Evolutionary conservation across 1,284 basidiomycete genomes (phyloP), one percentile per base, ranked within the genome.

Genomic region (Puccinia horiana): DNA sequence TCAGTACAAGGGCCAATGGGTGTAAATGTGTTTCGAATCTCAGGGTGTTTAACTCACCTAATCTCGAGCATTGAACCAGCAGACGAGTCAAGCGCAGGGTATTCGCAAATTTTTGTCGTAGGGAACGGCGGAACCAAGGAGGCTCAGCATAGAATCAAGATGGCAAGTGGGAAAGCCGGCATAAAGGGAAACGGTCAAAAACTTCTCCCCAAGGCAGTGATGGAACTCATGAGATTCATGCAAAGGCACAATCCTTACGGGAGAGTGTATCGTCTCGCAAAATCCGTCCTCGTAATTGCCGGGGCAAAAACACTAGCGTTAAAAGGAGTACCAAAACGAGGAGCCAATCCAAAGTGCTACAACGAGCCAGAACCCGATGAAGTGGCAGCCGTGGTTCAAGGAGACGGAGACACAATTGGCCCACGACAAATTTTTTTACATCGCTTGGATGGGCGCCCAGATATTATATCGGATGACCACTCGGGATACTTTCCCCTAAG

Each of bases 161-260:
- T 29, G 4, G 65, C 26, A 67, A 26, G 9, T 26, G 37, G 65
- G 12, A 63, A 63, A 63, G 11, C 11, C 61, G 49, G 12, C 12
- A 12, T 23, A 52, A 12, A 12, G 12, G 12, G 12, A 52, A 52
- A 23, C 49, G 6, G 6, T 44, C 42, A 44, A 44, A 6, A 63
- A 29, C 20, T 63, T 12, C 58, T 63, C 35, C 8, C 35, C 35
- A 63, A 6, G 58, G 56, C 20, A 1, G 14, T 52, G 6, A 12
- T 76, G 2, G 8, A 6, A 2, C 16, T 18, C 6, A 58, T 32
- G 32, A 52, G 61, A 63, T 65, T 65, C 20, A 14, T 77, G 42
- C n/a, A 77, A 12, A 29, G 14, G n/a, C 26, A 65, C 42, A 77
- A 77, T 37, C 76, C 76, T 47, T 77, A 56, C 47, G 58, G 29